phyloP scores from a whole-genome alignment of 192 early-diverging fungal genomes.

The Helicostylum pulchrum region DNA sequence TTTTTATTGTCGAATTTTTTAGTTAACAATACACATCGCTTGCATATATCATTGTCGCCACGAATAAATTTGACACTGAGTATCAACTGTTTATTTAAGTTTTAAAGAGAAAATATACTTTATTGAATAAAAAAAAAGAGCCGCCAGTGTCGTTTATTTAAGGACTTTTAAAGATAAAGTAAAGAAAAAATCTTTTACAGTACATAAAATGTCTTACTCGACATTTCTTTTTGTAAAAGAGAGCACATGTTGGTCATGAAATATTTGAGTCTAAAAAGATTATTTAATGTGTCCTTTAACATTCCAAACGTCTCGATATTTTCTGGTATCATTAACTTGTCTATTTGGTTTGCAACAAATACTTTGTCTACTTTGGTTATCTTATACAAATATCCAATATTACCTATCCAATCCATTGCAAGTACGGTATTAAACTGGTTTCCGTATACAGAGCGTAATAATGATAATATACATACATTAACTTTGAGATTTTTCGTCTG shows the following conservation, averaged over 20 bases:
- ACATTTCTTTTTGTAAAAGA: no score
- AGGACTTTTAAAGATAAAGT: no score
- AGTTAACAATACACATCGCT: no score
- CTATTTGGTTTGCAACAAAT: slow-evolving; percentile 11
- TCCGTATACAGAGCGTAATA: slow-evolving; percentile 5
- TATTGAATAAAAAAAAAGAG: no score
- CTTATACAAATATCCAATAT: slow-evolving; percentile 7
- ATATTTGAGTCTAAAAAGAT: slow-evolving; percentile 3
- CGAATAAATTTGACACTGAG: no score
- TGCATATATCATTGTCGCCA: no score
- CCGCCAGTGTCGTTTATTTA: no score
- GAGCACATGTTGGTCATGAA: not conserved
- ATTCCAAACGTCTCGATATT: slow-evolving; percentile 7
- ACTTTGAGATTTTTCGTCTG: slow-evolving; percentile 6
- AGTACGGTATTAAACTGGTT: slow-evolving; percentile 5
- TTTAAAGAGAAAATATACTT: no score
- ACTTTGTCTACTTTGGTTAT: slow-evolving; percentile 3
- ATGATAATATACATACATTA: slow-evolving; percentile 7
- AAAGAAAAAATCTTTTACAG: no score
- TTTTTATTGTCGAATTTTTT: no score
- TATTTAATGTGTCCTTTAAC: slow-evolving; percentile 7
- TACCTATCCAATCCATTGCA: slow-evolving; percentile 10
- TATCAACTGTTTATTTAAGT: no score
- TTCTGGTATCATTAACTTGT: slow-evolving; percentile 9
- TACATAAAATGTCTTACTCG: no score